Evolutionary conservation across 352 stramenopile genomes (phyloP).

Genomic region (Thalassiosira sp.): DNA sequence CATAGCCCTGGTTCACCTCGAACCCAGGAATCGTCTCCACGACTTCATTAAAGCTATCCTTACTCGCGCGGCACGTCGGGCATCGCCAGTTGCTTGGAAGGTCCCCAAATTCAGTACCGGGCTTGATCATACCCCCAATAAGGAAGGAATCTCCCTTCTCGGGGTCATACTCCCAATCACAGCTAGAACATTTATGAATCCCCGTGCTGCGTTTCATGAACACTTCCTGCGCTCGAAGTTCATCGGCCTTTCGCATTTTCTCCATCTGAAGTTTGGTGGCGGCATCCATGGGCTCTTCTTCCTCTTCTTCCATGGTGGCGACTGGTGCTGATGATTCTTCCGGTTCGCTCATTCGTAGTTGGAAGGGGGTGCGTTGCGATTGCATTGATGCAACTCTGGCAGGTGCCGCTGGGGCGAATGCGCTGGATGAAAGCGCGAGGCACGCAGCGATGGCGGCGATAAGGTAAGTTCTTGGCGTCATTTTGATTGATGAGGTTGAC

Average conservation of each 20-base stretch:
- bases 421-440: constrained; percentile 12
- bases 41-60: constrained; percentile 78
- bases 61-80: constrained; percentile 76
- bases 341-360: constrained; percentile 39
- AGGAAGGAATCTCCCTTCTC: constrained; percentile 78
- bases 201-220: constrained; percentile 83
- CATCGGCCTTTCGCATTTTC: constrained; percentile 60
- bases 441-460: constrained; percentile 17
- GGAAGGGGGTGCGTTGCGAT: neutral
- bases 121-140: constrained; percentile 80
- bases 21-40: constrained; percentile 83
- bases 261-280: constrained; percentile 44
- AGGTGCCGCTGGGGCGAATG: constrained; percentile 19
- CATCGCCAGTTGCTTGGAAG: constrained; percentile 80
- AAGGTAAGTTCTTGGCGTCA: constrained; percentile 16
- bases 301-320: constrained; percentile 3
- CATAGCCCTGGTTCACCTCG: constrained; percentile 83
- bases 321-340: constrained; percentile 23
- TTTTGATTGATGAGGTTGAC: constrained; percentile 8
- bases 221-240: constrained; percentile 81
- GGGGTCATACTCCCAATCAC: constrained; percentile 81
- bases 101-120: constrained; percentile 70
- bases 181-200: constrained; percentile 77
- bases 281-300: constrained; percentile 22
- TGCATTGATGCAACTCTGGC: constrained; percentile 4